Base-by-base conservation (phyloP, 2,329 filamentous ascomycete species). In the Xylaria sp. region DNA sequence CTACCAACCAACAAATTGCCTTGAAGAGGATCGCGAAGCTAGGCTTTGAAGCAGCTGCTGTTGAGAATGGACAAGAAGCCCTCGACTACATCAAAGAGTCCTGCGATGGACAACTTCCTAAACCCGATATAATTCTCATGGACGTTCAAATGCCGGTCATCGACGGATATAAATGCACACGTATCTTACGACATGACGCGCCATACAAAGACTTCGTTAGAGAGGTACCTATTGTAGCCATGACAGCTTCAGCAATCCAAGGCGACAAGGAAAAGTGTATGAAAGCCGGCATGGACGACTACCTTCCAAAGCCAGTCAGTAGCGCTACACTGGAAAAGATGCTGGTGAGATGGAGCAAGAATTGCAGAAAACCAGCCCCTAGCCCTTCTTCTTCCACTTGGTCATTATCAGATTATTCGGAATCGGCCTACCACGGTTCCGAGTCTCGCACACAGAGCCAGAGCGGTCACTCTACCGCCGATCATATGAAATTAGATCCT, bases 181-280 rank as follows among this genome's bases (percentile, higher is more conserved):
- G 38, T 15, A 20, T 22, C 4, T 36, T 53, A 7, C 13, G 50
- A 11, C 50, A 53, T 11, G n/a, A 53, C 9, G 17, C 6, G 1
- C 1, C 17, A n/a, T 53, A 53, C 10, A 53, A 36, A 53, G 5
- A 33, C 13, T 20, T 53, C 11, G 31, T 31, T 1, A 36, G 29
- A 2, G 10, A 36, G 3, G 31, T 53, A 6, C 50, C 50, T 20
- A 53, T 53, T 22, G n/a, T 53, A 20, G 50, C 50, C 9, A 53
- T 53, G 50, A 53, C 29, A 53, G 50, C 50, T 22, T 53, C 50
- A 36, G 50, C 50, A 36, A 53, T 53, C 9, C 29, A 53, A 36
- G 50, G 50, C 3, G 50, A 53, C 17, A 10, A 22, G 17, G 50
- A 53, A 22, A 53, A 53, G n/a, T 53, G 50, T 13, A 36, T 9